A percentile compares a stretch with the other conserved stretches of the same genome.
phyloP scores from a whole-genome alignment of 2,329 filamentous ascomycete species.

The Dactylella cylindrospora region DNA sequence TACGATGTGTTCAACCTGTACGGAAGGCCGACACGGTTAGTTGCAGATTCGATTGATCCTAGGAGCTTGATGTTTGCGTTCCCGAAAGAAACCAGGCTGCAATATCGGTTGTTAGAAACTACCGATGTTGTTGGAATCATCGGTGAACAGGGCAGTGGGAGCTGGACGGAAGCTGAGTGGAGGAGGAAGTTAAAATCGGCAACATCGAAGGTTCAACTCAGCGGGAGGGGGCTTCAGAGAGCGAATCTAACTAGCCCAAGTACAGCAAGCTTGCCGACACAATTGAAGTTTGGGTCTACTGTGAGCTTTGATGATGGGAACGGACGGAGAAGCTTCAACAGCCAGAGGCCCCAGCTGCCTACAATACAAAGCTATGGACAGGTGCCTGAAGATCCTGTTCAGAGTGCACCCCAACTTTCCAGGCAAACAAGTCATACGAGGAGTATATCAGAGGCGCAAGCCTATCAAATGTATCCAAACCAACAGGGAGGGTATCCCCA shows the following conservation, averaged over 20 bases:
- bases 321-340: conserved; percentile 28
- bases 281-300: conserved; percentile 52
- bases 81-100: conserved; percentile 69
- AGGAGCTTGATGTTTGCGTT: conserved; percentile 97
- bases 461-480: conserved; percentile 13
- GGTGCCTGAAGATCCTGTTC: conserved; percentile 4
- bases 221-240: conserved; percentile 47
- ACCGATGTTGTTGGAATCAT: conserved; percentile 81
- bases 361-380: conserved; percentile 33
- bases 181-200: conserved; percentile 83
- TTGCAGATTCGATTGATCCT: conserved; percentile 82
- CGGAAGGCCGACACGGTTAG: conserved; percentile 79
- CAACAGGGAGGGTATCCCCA: conserved; percentile 7
- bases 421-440: conserved; percentile 25
- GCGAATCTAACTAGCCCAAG: conserved; percentile 48
- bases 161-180: conserved; percentile 88
- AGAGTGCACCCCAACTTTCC: conserved; percentile 14
- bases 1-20: conserved; percentile 93
- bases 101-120: conserved; percentile 88
- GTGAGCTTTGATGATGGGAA: conserved; percentile 46
- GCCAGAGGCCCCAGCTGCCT: conserved; percentile 44
- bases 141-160: conserved; percentile 70
- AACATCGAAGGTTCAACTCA: conserved; percentile 70
- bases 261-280: conserved; percentile 51
- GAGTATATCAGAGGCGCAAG: conserved; percentile 37